Evolutionary conservation across 495 filamentous ascomycete species (phyloP).

Genomic region (Daldinia decipiens): DNA sequence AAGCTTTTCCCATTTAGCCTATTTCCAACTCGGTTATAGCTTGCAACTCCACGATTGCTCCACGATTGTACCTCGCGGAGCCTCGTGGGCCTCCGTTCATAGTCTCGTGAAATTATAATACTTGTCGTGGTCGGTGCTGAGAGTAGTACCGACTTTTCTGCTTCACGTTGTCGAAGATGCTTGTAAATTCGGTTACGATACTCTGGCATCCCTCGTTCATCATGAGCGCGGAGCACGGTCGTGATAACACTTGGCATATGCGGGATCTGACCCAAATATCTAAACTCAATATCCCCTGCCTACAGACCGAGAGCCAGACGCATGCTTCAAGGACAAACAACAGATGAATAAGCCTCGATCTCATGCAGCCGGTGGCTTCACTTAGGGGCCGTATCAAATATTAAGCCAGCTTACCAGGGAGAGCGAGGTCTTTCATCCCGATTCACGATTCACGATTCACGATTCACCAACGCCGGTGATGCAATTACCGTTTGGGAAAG

Average conservation of each 20-base stretch:
- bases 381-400: conserved; percentile 23
- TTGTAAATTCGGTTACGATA: conserved; percentile 31
- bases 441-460: conserved; percentile 17
- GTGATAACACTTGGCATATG: conserved; percentile 42
- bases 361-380: conserved; percentile 8
- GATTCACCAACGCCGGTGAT: conserved; percentile 40
- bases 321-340: conserved; percentile 15
- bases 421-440: conserved; percentile 23
- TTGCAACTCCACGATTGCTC: conserved; percentile 27
- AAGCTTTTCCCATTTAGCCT: conserved; percentile 38
- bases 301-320: conserved; percentile 27
- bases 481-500: conserved; percentile 32
- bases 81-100: conserved; percentile 37
- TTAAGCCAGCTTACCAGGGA: conserved; percentile 17
- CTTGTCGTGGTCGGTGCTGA: conserved; percentile 33
- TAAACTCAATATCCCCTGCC: conserved; percentile 14
- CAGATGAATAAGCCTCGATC: conserved; percentile 18
- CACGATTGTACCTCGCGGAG: conserved; percentile 32
- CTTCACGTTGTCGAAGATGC: conserved; percentile 24
- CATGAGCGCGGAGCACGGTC: conserved; percentile 27
- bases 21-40: conserved; percentile 38
- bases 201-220: neutral
- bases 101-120: conserved; percentile 27
- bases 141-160: conserved; percentile 37
- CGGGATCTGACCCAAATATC: conserved; percentile 35